Percentiles rank a stretch among this genome's conserved stretches.
These are phyloP conservation scores for Macrophomina tecta DNA, from an alignment of 2,329 filamentous ascomycete species.

Conservation along the genomic window DNA sequence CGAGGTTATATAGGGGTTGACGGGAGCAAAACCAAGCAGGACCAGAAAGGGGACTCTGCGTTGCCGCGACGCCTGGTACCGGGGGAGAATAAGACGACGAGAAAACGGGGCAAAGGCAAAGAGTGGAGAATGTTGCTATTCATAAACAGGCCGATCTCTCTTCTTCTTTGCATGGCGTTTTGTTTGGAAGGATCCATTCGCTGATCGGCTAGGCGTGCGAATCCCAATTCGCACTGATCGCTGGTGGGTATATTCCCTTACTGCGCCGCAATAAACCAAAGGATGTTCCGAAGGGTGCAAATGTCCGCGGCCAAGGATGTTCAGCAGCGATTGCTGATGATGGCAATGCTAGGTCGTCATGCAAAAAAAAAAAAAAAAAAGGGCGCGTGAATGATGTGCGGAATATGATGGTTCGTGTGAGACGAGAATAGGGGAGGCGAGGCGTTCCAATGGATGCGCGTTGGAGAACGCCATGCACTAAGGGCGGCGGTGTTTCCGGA, in stretches of 20 bases:
- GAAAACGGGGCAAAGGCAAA: too few species aligned
- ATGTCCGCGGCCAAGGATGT: too few species aligned
- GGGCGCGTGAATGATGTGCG: too few species aligned
- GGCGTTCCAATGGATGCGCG: not conserved
- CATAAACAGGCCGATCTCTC: too few species aligned
- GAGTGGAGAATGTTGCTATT: too few species aligned
- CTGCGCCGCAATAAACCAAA: constrained; percentile 4
- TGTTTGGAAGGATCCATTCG: too few species aligned
- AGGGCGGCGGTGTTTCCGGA: not conserved
- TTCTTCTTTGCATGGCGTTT: too few species aligned
- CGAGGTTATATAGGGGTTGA: not conserved
- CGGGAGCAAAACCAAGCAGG: not conserved
- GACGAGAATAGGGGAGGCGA: not conserved
- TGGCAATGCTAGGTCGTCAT: not conserved
- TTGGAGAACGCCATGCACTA: not conserved
- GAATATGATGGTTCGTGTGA: not conserved
- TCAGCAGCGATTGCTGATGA: not conserved
- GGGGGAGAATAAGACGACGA: too few species aligned
- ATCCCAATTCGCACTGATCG: not conserved
- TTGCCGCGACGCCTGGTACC: too few species aligned
- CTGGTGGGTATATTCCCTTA: not conserved
- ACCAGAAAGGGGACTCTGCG: not conserved
- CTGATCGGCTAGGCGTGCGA: too few species aligned
- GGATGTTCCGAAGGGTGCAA: too few species aligned
- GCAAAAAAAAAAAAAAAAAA: too few species aligned